Evolutionary conservation across 2,329 filamentous ascomycete species (phyloP), one percentile per base, ranked within the genome.

Genomic region (Pseudomassariella vexata): DNA sequence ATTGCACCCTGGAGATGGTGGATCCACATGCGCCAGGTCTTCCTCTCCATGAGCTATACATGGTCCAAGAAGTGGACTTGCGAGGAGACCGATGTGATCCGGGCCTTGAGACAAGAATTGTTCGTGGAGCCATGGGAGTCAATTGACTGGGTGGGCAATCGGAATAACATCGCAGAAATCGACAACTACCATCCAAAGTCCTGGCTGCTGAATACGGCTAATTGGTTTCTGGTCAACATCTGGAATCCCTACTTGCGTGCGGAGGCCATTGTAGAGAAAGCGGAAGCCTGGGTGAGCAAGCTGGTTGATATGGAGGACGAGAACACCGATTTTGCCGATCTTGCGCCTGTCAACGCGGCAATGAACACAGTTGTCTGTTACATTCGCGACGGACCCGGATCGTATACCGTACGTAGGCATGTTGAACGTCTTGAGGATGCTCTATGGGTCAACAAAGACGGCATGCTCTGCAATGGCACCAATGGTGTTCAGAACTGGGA

Each of bases 401-500:
- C 83, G 1, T 70, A 70, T 45, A 80, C 80, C 0, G 80, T 95
- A 18, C 72, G 74, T 29, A 74, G 82, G 24, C 90, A 95, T 50
- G 66, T 85, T 7, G 85, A 95, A 48, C 77, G 87, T 4, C 59
- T 95, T 9, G 73, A 85, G 25, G 92, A 98, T 49, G 94, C 82
- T 40, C 59, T 98, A 19, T 98, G 92, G 89, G 70, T 98, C 30
- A 95, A 94, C 42, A 59, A 79, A 20, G 89, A 95, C 53, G 92
- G 92, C 5, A 87, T 98, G 85, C 70, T 96, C 28, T 82, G 82
- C 60, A 95, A 95, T 48, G 92, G 92, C 22, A 98, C 92, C 7
- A 96, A 98, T 46, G 92, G 92, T n/a, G 89, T 96, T 2, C 92
- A 98, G 58, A 84, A 80, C 42, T 98, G 92, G 92, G 92, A 98